phyloP scores from a whole-genome alignment of 331 rosid species.

The Erythrophleum ivorense region DNA sequence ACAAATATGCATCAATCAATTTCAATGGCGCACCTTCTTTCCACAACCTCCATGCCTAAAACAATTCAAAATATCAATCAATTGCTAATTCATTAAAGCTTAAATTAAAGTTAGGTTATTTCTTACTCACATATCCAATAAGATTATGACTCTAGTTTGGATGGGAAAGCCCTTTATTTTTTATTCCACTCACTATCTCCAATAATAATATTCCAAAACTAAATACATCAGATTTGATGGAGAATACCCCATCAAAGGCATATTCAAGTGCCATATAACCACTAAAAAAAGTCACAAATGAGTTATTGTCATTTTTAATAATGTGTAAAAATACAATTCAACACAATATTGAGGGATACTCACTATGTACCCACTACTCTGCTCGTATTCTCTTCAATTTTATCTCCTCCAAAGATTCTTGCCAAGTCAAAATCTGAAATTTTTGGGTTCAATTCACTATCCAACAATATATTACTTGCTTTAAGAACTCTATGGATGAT shows the following conservation, averaged over 20 bases:
- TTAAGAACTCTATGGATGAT: constrained; percentile 46
- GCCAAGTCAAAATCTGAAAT: constrained; percentile 56
- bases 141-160: not conserved
- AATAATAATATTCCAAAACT: too few relatives aligned
- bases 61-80: not conserved
- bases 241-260: too few relatives aligned
- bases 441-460: constrained; percentile 49
- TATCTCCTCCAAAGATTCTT: constrained; percentile 30
- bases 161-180: not conserved
- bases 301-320: too few relatives aligned
- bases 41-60: not conserved
- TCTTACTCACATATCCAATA: not conserved
- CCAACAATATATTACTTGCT: too few relatives aligned
- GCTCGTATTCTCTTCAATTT: constrained; percentile 42
- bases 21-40: not conserved
- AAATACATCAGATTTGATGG: too few relatives aligned
- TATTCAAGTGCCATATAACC: too few relatives aligned
- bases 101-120: not conserved
- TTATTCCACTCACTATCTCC: not conserved
- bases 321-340: not conserved
- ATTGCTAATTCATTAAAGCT: not conserved
- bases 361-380: constrained; percentile 43
- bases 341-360: not conserved
- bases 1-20: not conserved
- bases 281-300: too few relatives aligned